Evolutionary conservation across 2,329 filamentous ascomycete genomes (phyloP).

Genomic region (Sclerotinia nivalis): DNA sequence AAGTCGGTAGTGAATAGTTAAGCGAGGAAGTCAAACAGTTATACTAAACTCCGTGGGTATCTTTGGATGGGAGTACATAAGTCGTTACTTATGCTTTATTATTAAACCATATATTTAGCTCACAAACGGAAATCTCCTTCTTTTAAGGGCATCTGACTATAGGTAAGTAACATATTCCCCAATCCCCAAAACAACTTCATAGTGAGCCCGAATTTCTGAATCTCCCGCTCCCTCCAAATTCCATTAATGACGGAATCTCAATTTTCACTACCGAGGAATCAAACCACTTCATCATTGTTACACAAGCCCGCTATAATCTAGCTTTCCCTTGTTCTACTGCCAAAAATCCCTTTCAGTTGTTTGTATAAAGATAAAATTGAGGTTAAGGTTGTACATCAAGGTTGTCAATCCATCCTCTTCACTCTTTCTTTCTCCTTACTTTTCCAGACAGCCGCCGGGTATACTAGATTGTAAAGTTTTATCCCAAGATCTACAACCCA

Average conservation of each 20-base stretch:
- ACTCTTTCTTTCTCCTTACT: neutral
- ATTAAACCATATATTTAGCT: neutral
- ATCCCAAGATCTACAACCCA: too few relatives aligned
- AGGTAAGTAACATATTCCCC: neutral
- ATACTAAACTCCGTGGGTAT: too few relatives aligned
- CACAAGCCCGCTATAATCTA: neutral
- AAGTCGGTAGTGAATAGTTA: neutral
- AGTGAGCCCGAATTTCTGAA: too few relatives aligned
- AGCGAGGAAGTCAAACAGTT: neutral
- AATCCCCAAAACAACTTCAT: neutral
- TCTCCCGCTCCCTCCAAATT: neutral
- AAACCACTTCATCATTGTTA: neutral
- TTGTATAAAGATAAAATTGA: neutral
- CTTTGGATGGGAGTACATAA: neutral
- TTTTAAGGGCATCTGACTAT: neutral
- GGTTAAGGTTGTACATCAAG: neutral
- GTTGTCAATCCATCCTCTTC: neutral
- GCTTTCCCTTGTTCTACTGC: neutral
- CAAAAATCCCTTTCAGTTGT: neutral
- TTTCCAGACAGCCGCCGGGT: neutral
- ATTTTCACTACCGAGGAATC: neutral
- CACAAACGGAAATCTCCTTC: accelerated
- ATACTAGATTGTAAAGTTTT: neutral
- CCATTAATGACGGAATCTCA: neutral
- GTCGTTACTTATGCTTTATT: neutral